Evolutionary conservation across 2,329 filamentous ascomycete genomes (phyloP), one percentile per base, ranked within the genome.

Genomic region (Achaetomium macrosporum): DNA sequence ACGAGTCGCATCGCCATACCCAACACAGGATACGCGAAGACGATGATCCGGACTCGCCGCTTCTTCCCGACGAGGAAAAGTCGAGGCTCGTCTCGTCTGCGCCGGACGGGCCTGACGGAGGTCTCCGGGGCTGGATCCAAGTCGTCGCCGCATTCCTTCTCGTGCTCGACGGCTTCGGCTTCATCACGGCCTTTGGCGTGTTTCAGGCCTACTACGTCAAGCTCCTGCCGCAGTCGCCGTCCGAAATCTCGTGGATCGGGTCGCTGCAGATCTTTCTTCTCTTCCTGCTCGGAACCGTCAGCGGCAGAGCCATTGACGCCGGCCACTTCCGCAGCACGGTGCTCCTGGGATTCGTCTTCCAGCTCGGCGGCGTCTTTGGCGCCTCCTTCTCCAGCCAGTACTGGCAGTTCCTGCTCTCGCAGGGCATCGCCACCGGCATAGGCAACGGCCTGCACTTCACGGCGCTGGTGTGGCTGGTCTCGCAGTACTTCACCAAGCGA

Each of bases 241-340:
- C 64, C 3, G 56, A 62, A 2, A 68, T 69, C 36, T 63, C 69
- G 2, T 70, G 68, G 65, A 71, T 73, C 43, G 69, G 69, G 35
- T 67, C 67, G 12, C 53, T 69, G 4, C 68, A 72, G 50, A 62
- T 63, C 0, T 73, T 71, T 49, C 61, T 73, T 7, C 63, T 74
- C 37, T 59, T 73, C 11, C 53, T 69, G 13, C 58, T 67, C 0
- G 67, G 71, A 17, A 59, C 71, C 6, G 48, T 73, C 8, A 62
- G 65, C 7, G 73, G 73, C 0, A 71, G 69, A 0, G 54, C 72
- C 3, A 70, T 68, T 51, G 73, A 76, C 55, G 62, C 63, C 6
- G 73, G 73, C 2, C 64, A 73, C 54, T 65, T 69, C 53, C 59
- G 61, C 4, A 47, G 52, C 10, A 60, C 70, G 1, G 46, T 73